These are phyloP conservation scores for Rutstroemia sp. DNA, from an alignment of 2,329 filamentous ascomycete genomes.

Conservation along the genomic window DNA sequence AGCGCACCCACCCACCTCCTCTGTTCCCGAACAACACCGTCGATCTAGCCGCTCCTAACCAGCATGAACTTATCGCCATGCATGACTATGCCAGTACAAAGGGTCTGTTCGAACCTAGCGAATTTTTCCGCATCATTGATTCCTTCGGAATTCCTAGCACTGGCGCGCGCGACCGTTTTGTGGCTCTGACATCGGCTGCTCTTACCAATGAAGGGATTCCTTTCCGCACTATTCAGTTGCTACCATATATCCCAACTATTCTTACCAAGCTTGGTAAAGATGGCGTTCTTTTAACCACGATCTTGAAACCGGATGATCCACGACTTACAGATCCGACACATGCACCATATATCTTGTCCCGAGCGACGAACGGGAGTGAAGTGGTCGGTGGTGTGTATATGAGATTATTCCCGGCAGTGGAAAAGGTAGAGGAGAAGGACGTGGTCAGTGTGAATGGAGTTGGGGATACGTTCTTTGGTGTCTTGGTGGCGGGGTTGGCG, in stretches of 20 bases:
- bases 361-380: slow-evolving; percentile 45
- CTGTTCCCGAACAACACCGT: slow-evolving; percentile 57
- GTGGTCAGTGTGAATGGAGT: slow-evolving; percentile 89
- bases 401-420: slow-evolving; percentile 54
- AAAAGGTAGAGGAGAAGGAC: slow-evolving; percentile 58
- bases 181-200: slow-evolving; percentile 54
- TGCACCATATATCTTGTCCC: slow-evolving; percentile 64
- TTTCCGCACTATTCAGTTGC: slow-evolving; percentile 72
- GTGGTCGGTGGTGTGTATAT: slow-evolving; percentile 75
- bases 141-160: slow-evolving; percentile 65
- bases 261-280: slow-evolving; percentile 71
- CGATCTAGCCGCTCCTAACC: slow-evolving; percentile 75
- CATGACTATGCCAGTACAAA: slow-evolving; percentile 59
- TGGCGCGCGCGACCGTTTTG: slow-evolving; percentile 63
- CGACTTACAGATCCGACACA: slow-evolving; percentile 55
- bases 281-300: slow-evolving; percentile 58
- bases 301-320: slow-evolving; percentile 61
- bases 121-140: slow-evolving; percentile 78
- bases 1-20: background rate
- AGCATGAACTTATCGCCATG: slow-evolving; percentile 73
- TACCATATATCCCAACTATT: slow-evolving; percentile 81
- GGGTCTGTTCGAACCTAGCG: slow-evolving; percentile 58
- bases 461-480: slow-evolving; percentile 87
- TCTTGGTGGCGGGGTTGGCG: slow-evolving; percentile 71
- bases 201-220: slow-evolving; percentile 77